These are phyloP conservation scores for Aureobasidium sp. DNA, from an alignment of 2,329 filamentous ascomycete genomes.

Conservation along the genomic window DNA sequence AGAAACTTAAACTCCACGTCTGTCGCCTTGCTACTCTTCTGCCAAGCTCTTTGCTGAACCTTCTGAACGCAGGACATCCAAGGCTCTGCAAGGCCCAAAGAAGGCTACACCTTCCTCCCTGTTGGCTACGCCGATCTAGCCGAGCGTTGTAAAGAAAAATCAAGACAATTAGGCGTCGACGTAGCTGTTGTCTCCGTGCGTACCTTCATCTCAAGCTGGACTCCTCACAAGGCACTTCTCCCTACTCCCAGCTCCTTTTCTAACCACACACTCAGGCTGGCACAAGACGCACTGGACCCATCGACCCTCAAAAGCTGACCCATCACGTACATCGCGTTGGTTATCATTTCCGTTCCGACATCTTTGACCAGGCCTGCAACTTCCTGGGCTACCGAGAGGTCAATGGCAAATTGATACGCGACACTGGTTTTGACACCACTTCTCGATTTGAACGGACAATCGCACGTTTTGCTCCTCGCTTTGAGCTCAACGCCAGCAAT, in stretches of 20 bases:
- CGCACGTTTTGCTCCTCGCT: constrained; percentile 11
- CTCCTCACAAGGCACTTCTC: neutral
- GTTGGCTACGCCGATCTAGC: constrained; percentile 54
- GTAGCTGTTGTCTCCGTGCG: constrained; percentile 56
- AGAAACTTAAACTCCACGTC: constrained; percentile 48
- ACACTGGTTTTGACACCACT: constrained; percentile 20
- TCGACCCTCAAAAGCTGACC: constrained; percentile 36
- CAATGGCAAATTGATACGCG: constrained; percentile 23
- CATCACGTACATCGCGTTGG: constrained; percentile 56
- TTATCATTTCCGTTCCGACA: constrained; percentile 55
- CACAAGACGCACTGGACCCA: constrained; percentile 17
- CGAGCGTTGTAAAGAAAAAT: constrained; percentile 53
- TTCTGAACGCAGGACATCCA: neutral
- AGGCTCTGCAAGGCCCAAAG: constrained; percentile 37
- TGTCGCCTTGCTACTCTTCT: constrained; percentile 22
- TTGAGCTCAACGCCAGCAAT: constrained; percentile 13
- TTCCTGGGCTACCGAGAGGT: constrained; percentile 38
- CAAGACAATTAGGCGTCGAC: constrained; percentile 46
- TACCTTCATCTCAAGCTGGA: constrained; percentile 18
- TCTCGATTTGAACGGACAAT: constrained; percentile 15
- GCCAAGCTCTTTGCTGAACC: neutral
- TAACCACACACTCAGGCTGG: neutral
- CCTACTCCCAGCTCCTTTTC: neutral
- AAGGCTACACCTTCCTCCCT: constrained; percentile 55
- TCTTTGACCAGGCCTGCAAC: constrained; percentile 51